Base-by-base conservation (phyloP, 257 asterid genomes). In the Perilla frutescens region DNA sequence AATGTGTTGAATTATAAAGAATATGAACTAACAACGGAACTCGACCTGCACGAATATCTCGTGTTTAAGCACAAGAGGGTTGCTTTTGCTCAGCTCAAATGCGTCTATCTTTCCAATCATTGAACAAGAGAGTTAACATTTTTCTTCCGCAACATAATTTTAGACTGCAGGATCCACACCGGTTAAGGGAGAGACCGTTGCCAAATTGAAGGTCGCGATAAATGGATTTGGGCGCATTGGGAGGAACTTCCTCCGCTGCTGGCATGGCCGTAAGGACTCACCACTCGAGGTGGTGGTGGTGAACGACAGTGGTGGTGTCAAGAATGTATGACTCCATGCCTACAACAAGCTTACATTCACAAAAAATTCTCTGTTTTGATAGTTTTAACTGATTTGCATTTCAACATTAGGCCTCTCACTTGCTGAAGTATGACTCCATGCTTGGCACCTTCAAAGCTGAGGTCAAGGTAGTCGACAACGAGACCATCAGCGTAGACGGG, bases 151-250 rank as follows among this genome's bases (percentile, higher is more conserved):
- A 40, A 71, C 15, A 62, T 83, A 20, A 20, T 20, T 20, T 20
- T 75, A 93, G 97, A 65, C 75, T 4, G 77, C 79, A 80, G 96
- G 86, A 81, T 84, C 96, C 47, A 62, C 82, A 8, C 94, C 88
- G 0, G 76, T 77, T 26, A 93, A 82, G 87, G 91, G 89, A 64
- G 92, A 88, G 76, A 87, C 90, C 3, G 96, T 89, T 36, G 96
- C 97, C 73, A 93, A 89, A 61, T 60, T 91, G 81, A 91, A 91
- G 87, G 97, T 93, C 4, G 98, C 98, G 45, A 93, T 93, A 71
- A 91, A 90, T 50, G 97, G 98, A 37, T 90, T 93, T 26, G 97
- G 98, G 4, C 93, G 98, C 62, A 91, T 91, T 63, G 98, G 98
- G 3, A 79, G 98, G 81, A 93, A 93, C 96, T 92, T 92, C 82